These are phyloP conservation scores for Plasmodium vivax DNA, from an alignment of 169 alveolate species.

Conservation along the genomic window DNA sequence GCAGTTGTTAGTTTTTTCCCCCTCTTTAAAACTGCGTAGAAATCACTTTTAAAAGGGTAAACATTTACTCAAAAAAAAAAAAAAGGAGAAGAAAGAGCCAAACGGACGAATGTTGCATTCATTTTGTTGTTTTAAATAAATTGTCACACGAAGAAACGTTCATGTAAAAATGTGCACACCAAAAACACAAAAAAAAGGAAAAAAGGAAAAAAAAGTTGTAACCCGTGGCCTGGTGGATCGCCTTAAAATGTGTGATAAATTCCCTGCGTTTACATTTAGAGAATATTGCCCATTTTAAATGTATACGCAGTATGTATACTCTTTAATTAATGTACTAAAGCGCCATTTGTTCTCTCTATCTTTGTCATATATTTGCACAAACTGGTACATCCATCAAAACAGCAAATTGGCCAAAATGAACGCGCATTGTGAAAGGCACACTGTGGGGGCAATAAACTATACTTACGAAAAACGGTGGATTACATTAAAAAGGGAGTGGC, in stretches of 20 bases:
- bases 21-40: not conserved
- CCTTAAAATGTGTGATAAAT: not conserved
- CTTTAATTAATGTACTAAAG: not conserved
- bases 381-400: not conserved
- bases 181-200: conserved; percentile 3
- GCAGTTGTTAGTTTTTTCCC: not conserved
- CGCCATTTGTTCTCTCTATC: not conserved
- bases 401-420: not conserved
- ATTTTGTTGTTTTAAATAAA: conserved; percentile 11
- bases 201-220: not conserved
- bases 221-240: not conserved
- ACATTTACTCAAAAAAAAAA: not conserved
- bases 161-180: not conserved
- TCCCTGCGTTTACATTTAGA: not conserved
- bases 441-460: not conserved
- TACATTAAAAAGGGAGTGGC: not conserved
- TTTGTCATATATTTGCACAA: not conserved
- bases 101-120: not conserved
- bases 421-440: not conserved
- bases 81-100: not conserved
- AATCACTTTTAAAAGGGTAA: not conserved
- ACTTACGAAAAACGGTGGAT: not conserved
- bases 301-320: not conserved
- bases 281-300: not conserved
- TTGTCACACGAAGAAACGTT: conserved; percentile 8